Percentiles rank a stretch among this genome's conserved stretches.
Evolutionary conservation across 495 filamentous ascomycete genomes (phyloP).

Genomic region (Penicillium canariense): DNA sequence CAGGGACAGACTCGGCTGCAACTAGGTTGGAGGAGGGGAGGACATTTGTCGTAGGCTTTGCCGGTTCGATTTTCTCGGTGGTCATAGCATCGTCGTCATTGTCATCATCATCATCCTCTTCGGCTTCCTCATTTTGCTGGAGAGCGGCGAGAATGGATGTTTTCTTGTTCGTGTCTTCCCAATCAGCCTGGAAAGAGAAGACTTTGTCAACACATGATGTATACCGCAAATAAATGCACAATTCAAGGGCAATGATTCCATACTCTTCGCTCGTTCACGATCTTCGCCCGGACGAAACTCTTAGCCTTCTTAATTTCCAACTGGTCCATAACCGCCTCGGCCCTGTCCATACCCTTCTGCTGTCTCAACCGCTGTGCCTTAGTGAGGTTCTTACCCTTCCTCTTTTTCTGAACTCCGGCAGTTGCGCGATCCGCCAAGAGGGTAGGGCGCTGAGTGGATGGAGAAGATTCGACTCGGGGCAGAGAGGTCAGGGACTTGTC

Average conservation of each 20-base stretch:
- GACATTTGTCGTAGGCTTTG: conserved; percentile 12
- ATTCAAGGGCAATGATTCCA: conserved; percentile 8
- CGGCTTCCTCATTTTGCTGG: conserved; percentile 16
- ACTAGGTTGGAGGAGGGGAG: conserved; percentile 18
- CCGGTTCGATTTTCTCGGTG: conserved; percentile 26
- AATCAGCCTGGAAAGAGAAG: conserved; percentile 32
- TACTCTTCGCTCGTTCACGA: conserved; percentile 50
- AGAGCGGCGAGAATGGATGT: conserved; percentile 30
- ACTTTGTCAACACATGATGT: conserved; percentile 18
- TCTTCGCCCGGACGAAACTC: conserved; percentile 59
- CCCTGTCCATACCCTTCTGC: conserved; percentile 70
- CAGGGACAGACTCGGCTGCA: conserved; percentile 22
- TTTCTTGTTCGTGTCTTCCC: conserved; percentile 45
- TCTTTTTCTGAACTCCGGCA: conserved; percentile 67
- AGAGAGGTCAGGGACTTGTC: conserved; percentile 71
- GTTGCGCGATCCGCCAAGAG: conserved; percentile 57
- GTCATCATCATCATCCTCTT: conserved; percentile 27
- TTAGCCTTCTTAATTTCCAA: conserved; percentile 66
- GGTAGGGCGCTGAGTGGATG: conserved; percentile 51
- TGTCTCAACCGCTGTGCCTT: conserved; percentile 64
- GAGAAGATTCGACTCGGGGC: conserved; percentile 50
- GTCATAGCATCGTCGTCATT: conserved; percentile 31
- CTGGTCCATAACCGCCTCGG: conserved; percentile 67
- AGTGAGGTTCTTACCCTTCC: conserved; percentile 57
- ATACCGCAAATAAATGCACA: neutral